Conservation (phyloP, 768 basidiomycete genomes). For the Lactarius hatsudake region DNA sequence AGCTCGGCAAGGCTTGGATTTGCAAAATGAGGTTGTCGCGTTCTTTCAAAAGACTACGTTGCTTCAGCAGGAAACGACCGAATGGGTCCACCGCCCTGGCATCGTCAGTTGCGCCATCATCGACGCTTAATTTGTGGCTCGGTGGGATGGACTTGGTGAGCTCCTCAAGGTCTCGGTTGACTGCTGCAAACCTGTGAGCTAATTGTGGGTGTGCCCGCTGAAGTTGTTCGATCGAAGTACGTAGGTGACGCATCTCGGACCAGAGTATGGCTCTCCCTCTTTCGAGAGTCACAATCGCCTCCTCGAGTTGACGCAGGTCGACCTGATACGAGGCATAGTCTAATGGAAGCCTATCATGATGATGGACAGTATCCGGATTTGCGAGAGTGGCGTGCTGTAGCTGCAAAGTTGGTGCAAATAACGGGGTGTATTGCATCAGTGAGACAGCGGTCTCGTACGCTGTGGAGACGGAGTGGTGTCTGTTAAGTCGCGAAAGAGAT, state of each 20-base stretch:
- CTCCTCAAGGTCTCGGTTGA: neutral
- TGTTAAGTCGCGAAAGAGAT: too few relatives aligned
- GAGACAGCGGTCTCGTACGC: too few relatives aligned
- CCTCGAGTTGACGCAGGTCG: neutral
- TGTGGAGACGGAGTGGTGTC: too few relatives aligned
- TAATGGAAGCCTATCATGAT: neutral
- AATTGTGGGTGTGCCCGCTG: neutral
- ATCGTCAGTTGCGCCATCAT: neutral
- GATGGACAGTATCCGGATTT: neutral
- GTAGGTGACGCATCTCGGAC: neutral
- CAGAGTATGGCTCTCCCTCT: neutral
- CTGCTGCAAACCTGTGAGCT: neutral
- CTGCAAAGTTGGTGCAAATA: too few relatives aligned
- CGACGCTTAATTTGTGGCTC: neutral
- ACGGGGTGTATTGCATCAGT: too few relatives aligned
- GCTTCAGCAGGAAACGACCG: neutral
- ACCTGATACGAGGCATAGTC: neutral
- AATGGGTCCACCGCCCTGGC: neutral
- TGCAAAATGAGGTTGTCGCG: neutral
- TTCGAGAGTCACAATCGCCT: neutral
- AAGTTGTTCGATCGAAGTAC: neutral
- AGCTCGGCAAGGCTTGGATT: neutral
- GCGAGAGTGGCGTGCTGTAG: too few relatives aligned
- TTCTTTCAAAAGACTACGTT: neutral
- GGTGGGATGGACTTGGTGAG: neutral